A percentile compares a stretch with the other conserved stretches of the same genome.
Evolutionary conservation across 805 yeast species (phyloP).

Genomic region (Nematodospora valgi): DNA sequence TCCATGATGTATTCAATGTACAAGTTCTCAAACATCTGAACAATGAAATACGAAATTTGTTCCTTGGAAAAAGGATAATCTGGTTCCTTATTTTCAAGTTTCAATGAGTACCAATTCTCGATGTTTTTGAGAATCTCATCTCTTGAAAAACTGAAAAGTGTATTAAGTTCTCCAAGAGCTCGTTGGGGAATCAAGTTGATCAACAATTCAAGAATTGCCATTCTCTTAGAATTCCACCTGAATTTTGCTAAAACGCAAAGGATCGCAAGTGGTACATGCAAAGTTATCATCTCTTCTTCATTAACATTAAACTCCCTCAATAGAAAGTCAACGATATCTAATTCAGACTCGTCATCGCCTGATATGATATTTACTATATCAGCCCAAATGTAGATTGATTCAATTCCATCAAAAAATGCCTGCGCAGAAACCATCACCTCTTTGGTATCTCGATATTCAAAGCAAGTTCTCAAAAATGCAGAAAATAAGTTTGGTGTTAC

Average conservation of each 20-base stretch:
- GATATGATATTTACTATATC: slow-evolving; percentile 46
- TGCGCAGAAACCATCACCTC: slow-evolving; percentile 58
- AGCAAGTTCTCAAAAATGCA: slow-evolving; percentile 57
- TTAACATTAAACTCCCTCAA: slow-evolving; percentile 64
- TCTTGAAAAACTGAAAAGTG: neutral
- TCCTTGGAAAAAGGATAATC: slow-evolving; percentile 14
- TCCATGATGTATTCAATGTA: slow-evolving; percentile 15
- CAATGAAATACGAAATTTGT: slow-evolving; percentile 16
- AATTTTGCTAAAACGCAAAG: slow-evolving; percentile 39
- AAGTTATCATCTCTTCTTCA: slow-evolving; percentile 82
- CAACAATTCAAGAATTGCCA: slow-evolving; percentile 39
- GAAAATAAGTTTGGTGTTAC: slow-evolving; percentile 68
- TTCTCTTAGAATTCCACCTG: slow-evolving; percentile 24
- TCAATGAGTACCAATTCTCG: slow-evolving; percentile 16
- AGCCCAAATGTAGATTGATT: slow-evolving; percentile 75
- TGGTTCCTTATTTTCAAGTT: slow-evolving; percentile 3
- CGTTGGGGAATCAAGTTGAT: slow-evolving; percentile 60
- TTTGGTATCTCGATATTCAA: slow-evolving; percentile 20
- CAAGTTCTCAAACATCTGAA: slow-evolving; percentile 16
- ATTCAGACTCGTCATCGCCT: slow-evolving; percentile 15
- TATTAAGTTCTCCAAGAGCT: slow-evolving; percentile 35
- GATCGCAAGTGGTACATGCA: slow-evolving; percentile 72
- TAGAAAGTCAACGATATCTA: slow-evolving; percentile 51
- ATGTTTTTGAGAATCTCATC: slow-evolving; percentile 15
- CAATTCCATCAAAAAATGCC: slow-evolving; percentile 82